A percentile compares a stretch with the other conserved stretches of the same genome.
These are phyloP conservation scores for Aphanomyces invadans DNA, from an alignment of 352 stramenopile genomes.

Conservation along the genomic window DNA sequence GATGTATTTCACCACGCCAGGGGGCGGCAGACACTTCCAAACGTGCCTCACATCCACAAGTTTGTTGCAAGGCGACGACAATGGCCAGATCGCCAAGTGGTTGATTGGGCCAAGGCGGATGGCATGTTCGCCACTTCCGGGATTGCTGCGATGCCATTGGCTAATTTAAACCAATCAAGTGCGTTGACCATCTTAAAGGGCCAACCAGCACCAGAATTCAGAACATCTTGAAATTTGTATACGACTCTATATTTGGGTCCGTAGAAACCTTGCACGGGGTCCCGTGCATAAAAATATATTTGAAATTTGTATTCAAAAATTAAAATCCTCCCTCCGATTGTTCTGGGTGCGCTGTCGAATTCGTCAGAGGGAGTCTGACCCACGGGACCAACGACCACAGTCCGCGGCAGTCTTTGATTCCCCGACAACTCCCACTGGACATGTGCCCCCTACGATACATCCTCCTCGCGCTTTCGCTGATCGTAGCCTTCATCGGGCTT, in stretches of 20 bases:
- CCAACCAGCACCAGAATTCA: not conserved
- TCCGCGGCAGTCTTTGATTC: too few species aligned
- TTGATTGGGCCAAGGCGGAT: not conserved
- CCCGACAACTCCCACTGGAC: too few species aligned
- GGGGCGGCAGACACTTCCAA: too few species aligned
- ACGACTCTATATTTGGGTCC: not conserved
- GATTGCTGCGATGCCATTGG: not conserved
- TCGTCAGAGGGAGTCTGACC: too few species aligned
- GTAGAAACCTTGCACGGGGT: not conserved
- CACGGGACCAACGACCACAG: too few species aligned
- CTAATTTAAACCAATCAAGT: not conserved
- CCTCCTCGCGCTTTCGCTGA: constrained; percentile 69
- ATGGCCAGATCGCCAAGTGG: too few species aligned
- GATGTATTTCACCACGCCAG: too few species aligned
- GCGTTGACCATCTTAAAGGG: not conserved
- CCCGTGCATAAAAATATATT: too few species aligned
- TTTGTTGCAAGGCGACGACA: too few species aligned
- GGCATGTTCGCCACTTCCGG: not conserved
- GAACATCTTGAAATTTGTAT: not conserved
- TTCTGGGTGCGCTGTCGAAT: too few species aligned
- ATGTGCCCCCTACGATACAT: constrained; percentile 84
- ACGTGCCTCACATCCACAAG: too few species aligned
- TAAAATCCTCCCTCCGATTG: not conserved
- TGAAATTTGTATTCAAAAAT: not conserved
- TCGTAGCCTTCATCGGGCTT: constrained; percentile 77